Conservation (phyloP, 2,329 filamentous ascomycete genomes). For the Bipolaris victoriae region DNA sequence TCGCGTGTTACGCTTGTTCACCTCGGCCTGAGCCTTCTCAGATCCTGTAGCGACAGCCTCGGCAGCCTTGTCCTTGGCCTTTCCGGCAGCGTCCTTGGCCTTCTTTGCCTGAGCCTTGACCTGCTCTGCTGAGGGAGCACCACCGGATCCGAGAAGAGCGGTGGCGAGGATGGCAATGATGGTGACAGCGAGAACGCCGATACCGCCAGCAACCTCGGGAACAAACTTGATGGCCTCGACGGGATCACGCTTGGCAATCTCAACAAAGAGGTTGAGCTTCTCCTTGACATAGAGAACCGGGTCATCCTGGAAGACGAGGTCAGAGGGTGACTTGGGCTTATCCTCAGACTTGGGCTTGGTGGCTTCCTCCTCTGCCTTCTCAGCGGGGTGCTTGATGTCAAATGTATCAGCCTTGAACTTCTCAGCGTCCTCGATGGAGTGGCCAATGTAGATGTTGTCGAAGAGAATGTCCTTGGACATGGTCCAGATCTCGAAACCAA, state of each 20-base stretch:
- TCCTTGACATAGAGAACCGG: constrained; percentile 86
- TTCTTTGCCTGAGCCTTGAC: constrained; percentile 76
- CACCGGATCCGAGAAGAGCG: constrained; percentile 69
- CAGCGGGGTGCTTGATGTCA: constrained; percentile 82
- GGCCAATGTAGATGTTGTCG: constrained; percentile 99
- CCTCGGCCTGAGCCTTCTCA: constrained; percentile 76
- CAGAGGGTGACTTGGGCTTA: constrained; percentile 71
- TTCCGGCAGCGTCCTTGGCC: constrained; percentile 72
- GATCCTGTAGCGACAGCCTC: constrained; percentile 66
- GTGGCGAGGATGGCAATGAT: constrained; percentile 73
- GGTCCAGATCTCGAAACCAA: constrained; percentile 99
- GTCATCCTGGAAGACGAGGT: constrained; percentile 89
- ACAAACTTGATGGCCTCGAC: constrained; percentile 85
- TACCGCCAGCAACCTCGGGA: constrained; percentile 84
- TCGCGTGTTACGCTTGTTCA: constrained; percentile 63
- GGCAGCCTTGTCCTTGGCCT: constrained; percentile 72
- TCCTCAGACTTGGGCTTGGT: constrained; percentile 75
- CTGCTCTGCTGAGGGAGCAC: constrained; percentile 67
- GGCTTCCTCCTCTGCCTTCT: constrained; percentile 79
- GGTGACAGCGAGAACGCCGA: constrained; percentile 73
- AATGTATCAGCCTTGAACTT: constrained; percentile 90
- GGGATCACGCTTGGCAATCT: constrained; percentile 81
- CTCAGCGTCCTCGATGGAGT: constrained; percentile 91
- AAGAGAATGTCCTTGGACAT: constrained; percentile 99
- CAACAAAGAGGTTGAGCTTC: constrained; percentile 91